Base-by-base conservation (phyloP, 345 rosid species). In the Eucalyptus regnans region DNA sequence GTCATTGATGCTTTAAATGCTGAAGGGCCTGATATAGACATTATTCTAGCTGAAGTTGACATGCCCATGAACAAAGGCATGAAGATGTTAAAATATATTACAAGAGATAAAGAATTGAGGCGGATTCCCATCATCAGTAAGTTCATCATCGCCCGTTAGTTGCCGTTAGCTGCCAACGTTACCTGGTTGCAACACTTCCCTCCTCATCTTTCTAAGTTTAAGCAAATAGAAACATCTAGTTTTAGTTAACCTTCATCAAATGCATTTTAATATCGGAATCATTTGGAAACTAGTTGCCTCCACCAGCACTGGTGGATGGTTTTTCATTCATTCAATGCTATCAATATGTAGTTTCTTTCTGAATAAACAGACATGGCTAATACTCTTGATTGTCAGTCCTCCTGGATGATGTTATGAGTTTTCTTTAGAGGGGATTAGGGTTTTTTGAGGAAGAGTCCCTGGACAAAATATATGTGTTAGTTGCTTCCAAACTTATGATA, bases 121-220 rank as follows among this genome's bases (percentile, higher is more conserved):
- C 97, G 96, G 86, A 98, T 98, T 91, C 99, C 99, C 88, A 98
- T 98, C 80, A 98, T 98, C 90, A 98, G 99, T 98, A 94, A 93
- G 99, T 92, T 89, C 91, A 49, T 86, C 52, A 68, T 90, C 27
- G 37, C 56, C 56, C 33, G 20, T 41, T 48, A 10, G 48, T 48
- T 89, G 51, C 46, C 33, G 20, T 41, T 48, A 11, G 48, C 84
- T 89, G 51, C 29, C 37, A 17, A 20, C 5, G 1, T 41, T 86
- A 50, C 54, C 4, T 20, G 33, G 22, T 44, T 76, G 84, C 43
- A 76, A 76, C 80, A 48, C 46, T 89, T 76, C 4, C 76, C 84
- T 23, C 23, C 41, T 87, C 84, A 76, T 37, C 48, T 76, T 71
- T 44, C 46, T 64, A 64, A 48, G 27, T 52, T 48, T 58, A 58